phyloP scores from a whole-genome alignment of 441 rosid species.

The Bocquillonia castaneifolia region DNA sequence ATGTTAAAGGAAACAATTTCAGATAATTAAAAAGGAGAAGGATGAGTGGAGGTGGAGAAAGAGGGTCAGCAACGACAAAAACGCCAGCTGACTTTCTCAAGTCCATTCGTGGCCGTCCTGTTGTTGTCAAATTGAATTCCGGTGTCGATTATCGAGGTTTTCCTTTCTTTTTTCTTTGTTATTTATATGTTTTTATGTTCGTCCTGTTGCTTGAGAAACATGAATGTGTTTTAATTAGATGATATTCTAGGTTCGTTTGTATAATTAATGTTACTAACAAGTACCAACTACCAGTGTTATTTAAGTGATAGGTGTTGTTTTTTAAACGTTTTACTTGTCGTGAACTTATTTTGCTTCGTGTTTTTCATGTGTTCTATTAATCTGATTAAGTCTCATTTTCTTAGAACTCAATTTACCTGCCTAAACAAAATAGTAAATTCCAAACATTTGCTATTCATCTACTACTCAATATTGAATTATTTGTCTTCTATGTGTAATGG shows the following conservation, averaged over 20 bases:
- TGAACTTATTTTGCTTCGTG: no score
- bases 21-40: no score
- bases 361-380: background rate
- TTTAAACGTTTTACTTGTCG: background rate
- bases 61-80: constrained; percentile 60
- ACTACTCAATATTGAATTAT: background rate
- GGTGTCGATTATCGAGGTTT: constrained; percentile 92
- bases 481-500: no score
- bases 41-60: constrained; percentile 49
- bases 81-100: constrained; percentile 95
- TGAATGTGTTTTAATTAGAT: background rate
- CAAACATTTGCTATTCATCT: no score
- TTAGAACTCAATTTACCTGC: no score
- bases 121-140: constrained; percentile 87
- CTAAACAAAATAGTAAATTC: no score
- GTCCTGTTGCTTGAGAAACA: no score
- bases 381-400: background rate
- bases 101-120: constrained; percentile 87
- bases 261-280: no score
- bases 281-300: background rate
- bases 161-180: background rate
- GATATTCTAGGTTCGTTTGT: no score
- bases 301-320: background rate
- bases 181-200: no score
- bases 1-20: no score